phyloP scores from a whole-genome alignment of 116 monocot genomes.

The Dioscorea cayenensis region DNA sequence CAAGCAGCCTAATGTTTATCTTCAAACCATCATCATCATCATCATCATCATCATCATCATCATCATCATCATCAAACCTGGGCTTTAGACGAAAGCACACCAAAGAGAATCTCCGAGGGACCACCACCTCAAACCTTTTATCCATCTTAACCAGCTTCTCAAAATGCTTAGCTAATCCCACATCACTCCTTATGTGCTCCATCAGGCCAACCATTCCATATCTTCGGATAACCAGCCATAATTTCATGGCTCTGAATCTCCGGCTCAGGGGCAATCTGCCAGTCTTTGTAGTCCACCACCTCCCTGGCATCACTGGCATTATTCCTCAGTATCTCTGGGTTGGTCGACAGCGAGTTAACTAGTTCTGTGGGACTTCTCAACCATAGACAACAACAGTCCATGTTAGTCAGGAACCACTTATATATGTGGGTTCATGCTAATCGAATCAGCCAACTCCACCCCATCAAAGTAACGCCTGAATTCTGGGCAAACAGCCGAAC shows the following conservation, averaged over 20 bases:
- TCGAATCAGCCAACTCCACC: conserved; percentile 34
- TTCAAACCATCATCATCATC: neutral
- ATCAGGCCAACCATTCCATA: conserved; percentile 25
- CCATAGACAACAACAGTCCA: conserved; percentile 48
- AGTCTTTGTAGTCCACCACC: conserved; percentile 44
- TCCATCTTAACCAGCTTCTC: conserved; percentile 22
- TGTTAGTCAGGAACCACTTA: conserved; percentile 29
- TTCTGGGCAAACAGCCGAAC: conserved; percentile 31
- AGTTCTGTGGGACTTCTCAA: conserved; percentile 4
- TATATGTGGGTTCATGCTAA: conserved; percentile 35
- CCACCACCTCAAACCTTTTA: conserved; percentile 35
- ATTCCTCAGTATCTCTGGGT: conserved; percentile 26
- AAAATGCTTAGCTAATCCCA: conserved; percentile 34
- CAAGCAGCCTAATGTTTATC: conserved; percentile 24
- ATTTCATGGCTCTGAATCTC: conserved; percentile 36
- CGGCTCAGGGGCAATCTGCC: conserved; percentile 41
- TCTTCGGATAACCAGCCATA: conserved; percentile 30
- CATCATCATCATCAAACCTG: neutral
- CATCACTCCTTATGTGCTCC: conserved; percentile 37
- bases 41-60: too few relatives aligned
- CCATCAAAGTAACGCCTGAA: conserved; percentile 34
- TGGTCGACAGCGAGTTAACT: conserved; percentile 19
- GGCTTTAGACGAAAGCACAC: conserved; percentile 31
- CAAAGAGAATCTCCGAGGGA: conserved; percentile 25
- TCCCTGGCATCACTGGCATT: conserved; percentile 6